Conservation (phyloP, 495 filamentous ascomycete genomes). For the Oleoguttula mirabilis region DNA sequence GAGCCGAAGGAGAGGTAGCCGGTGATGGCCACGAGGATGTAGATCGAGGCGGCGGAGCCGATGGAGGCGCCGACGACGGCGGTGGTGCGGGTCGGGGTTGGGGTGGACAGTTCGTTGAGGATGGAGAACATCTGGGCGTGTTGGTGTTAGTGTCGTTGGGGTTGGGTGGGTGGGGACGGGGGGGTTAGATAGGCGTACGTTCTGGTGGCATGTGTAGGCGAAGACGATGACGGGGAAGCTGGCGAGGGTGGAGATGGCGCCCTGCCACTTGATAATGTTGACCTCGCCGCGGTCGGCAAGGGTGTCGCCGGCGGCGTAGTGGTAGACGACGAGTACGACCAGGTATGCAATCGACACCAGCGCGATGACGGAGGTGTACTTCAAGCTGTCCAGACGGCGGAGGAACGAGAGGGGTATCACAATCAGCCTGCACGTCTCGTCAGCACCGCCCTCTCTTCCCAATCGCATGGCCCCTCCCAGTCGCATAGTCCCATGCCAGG, state of each 20-base stretch:
- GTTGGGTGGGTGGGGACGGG: background rate
- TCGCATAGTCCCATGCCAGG: too few relatives aligned
- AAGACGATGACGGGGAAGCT: slow-evolving; percentile 93
- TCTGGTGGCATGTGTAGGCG: slow-evolving; percentile 97
- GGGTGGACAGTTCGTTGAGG: slow-evolving; percentile 83
- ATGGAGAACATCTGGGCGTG: slow-evolving; percentile 85
- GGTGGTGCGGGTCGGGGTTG: slow-evolving; percentile 69
- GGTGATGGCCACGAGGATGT: slow-evolving; percentile 84
- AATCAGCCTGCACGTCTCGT: slow-evolving; percentile 52
- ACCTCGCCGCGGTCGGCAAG: slow-evolving; percentile 58
- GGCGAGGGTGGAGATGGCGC: slow-evolving; percentile 63
- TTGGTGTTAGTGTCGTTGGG: background rate
- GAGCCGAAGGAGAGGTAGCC: slow-evolving; percentile 92
- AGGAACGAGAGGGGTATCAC: slow-evolving; percentile 91
- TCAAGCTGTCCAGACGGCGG: slow-evolving; percentile 80
- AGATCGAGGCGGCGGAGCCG: slow-evolving; percentile 65
- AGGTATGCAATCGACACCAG: slow-evolving; percentile 88
- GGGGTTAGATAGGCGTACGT: slow-evolving; percentile 39
- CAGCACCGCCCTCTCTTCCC: slow-evolving; percentile 1
- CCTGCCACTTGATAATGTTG: slow-evolving; percentile 62
- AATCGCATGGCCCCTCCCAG: too few relatives aligned
- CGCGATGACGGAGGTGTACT: slow-evolving; percentile 90
- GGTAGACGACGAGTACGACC: slow-evolving; percentile 79
- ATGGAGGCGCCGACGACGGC: slow-evolving; percentile 71
- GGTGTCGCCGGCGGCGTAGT: slow-evolving; percentile 72